A percentile compares a stretch with the other conserved stretches of the same genome.
phyloP scores from a whole-genome alignment of 2,329 filamentous ascomycete species.

The Fusarium tanahbumbuense region DNA sequence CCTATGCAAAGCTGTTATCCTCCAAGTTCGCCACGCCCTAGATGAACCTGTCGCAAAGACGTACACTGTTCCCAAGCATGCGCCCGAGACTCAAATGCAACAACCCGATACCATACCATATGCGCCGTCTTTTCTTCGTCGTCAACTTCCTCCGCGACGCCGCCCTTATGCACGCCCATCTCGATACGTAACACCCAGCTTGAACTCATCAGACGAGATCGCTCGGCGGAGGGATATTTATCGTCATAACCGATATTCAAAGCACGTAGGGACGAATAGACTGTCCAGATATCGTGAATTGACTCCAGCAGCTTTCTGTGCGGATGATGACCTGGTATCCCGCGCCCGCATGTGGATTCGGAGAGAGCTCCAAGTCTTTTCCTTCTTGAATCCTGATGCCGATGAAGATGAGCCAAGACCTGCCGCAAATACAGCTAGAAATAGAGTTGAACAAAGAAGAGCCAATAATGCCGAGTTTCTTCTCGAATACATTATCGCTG shows the following conservation, averaged over 20 bases:
- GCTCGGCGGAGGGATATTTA: conserved; percentile 78
- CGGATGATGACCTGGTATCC: conserved; percentile 74
- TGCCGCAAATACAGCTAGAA: conserved; percentile 6
- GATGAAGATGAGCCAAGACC: conserved; percentile 20
- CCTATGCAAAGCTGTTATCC: conserved; percentile 73
- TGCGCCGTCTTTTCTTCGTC: conserved; percentile 1
- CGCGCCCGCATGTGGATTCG: conserved; percentile 85
- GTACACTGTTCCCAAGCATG: conserved; percentile 66
- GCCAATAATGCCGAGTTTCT: conserved; percentile 84
- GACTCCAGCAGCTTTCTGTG: conserved; percentile 72
- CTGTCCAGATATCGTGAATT: conserved; percentile 81
- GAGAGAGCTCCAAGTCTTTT: conserved; percentile 85
- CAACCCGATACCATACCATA: conserved; percentile 10
- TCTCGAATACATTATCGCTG: conserved; percentile 85
- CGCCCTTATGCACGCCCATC: conserved; percentile 20
- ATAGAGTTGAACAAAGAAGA: conserved; percentile 47
- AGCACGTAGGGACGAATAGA: conserved; percentile 84
- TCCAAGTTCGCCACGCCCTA: conserved; percentile 74
- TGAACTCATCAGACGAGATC: conserved; percentile 33
- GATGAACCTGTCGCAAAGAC: conserved; percentile 55
- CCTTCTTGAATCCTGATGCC: conserved; percentile 67
- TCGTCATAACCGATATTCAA: conserved; percentile 75
- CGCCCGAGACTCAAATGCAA: not conserved
- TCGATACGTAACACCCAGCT: conserved; percentile 8
- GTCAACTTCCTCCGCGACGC: conserved; percentile 6